A percentile compares a stretch with the other conserved stretches of the same genome.
These are phyloP conservation scores for Pyrus betulifolia DNA, from an alignment of 306 rosid genomes.

Conservation along the genomic window DNA sequence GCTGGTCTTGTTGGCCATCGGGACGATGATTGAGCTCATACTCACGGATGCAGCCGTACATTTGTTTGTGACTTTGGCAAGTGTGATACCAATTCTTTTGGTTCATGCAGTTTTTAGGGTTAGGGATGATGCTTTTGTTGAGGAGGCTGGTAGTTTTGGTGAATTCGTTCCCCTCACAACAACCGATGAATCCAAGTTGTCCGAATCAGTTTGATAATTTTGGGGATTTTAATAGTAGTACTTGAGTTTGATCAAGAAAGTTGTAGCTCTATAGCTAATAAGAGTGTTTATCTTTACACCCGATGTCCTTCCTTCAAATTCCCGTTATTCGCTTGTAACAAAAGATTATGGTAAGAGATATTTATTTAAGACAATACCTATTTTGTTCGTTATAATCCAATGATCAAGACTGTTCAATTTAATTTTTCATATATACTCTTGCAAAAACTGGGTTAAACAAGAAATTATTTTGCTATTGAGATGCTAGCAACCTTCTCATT, in stretches of 20 bases:
- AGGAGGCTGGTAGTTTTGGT: constrained; percentile 17
- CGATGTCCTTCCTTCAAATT: background rate
- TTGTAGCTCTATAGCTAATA: background rate
- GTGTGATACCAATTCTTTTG: constrained; percentile 34
- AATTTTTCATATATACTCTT: too few species aligned
- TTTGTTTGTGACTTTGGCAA: constrained; percentile 34
- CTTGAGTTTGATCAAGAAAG: background rate
- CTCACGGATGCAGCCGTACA: constrained; percentile 40
- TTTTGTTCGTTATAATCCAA: background rate
- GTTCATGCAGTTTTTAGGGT: constrained; percentile 54
- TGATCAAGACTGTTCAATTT: too few species aligned
- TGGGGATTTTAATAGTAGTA: background rate
- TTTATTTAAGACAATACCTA: background rate
- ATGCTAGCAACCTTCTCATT: too few species aligned
- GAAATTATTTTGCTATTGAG: too few species aligned
- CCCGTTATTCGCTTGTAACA: background rate
- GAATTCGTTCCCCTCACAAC: constrained; percentile 29
- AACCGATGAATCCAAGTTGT: background rate
- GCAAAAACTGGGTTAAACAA: background rate
- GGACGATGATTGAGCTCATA: constrained; percentile 34
- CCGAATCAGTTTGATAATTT: constrained; percentile 24
- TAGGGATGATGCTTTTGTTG: constrained; percentile 26
- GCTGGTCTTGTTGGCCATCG: constrained; percentile 34
- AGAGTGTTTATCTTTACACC: background rate
- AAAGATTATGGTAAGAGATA: background rate